Conservation (phyloP, 768 basidiomycete species). For the Arthromyces matolae region DNA sequence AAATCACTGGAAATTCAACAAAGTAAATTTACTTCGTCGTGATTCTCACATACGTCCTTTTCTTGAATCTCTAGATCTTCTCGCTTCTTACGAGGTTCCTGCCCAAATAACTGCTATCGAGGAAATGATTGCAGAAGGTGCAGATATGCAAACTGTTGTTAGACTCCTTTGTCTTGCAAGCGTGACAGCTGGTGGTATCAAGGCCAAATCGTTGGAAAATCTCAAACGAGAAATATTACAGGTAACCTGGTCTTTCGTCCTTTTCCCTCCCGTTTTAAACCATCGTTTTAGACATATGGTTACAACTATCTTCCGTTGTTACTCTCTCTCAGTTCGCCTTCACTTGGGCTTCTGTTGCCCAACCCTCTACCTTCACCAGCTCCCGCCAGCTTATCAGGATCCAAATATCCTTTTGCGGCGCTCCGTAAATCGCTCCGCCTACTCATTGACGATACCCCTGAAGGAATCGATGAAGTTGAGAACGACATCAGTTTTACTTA, state of each 20-base stretch:
- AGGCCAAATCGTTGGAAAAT: slow-evolving; percentile 79
- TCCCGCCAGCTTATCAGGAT: slow-evolving; percentile 32
- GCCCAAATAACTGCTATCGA: slow-evolving; percentile 85
- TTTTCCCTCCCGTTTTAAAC: slow-evolving; percentile 26
- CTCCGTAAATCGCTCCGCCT: slow-evolving; percentile 84
- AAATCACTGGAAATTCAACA: slow-evolving; percentile 93
- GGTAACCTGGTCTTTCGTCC: slow-evolving; percentile 30
- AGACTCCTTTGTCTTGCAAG: slow-evolving; percentile 85
- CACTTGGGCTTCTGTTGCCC: slow-evolving; percentile 65
- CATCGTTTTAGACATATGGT: slow-evolving; percentile 55
- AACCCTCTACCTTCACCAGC: slow-evolving; percentile 61
- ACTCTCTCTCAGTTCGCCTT: slow-evolving; percentile 58
- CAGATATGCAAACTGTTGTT: slow-evolving; percentile 73
- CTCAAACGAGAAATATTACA: slow-evolving; percentile 92
- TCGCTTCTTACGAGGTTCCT: slow-evolving; percentile 84
- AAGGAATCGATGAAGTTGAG: slow-evolving; percentile 76
- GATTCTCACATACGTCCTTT: slow-evolving; percentile 5
- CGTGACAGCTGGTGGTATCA: slow-evolving; percentile 82
- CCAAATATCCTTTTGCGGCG: slow-evolving; percentile 67
- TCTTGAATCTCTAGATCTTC: slow-evolving; percentile 70
- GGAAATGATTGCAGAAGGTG: slow-evolving; percentile 84
- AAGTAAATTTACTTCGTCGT: slow-evolving; percentile 46
- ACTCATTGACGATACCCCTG: slow-evolving; percentile 84
- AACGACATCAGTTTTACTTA: slow-evolving; percentile 96
- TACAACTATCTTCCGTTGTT: slow-evolving; percentile 68